Percentiles rank a stretch among this genome's conserved stretches.
Conservation (phyloP, 1,284 basidiomycete species). For the Xerocomus nothofagi region DNA sequence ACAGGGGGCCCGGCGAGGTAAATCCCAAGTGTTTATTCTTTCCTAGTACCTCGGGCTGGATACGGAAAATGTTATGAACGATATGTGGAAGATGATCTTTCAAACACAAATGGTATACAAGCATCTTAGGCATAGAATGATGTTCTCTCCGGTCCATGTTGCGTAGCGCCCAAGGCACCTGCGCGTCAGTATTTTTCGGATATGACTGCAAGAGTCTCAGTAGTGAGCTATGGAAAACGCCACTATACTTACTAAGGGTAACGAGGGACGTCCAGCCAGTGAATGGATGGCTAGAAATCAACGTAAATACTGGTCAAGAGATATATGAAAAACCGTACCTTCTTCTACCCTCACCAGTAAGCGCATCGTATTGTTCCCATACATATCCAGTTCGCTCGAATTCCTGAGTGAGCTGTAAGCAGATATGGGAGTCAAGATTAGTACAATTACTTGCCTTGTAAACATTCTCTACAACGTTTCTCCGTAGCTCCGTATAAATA, state of each 20-base stretch:
- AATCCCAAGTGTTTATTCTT: background rate
- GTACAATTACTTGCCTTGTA: slow-evolving; percentile 58
- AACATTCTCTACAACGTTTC: slow-evolving; percentile 85
- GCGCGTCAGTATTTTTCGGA: slow-evolving; percentile 53
- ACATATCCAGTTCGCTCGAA: slow-evolving; percentile 90
- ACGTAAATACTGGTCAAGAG: slow-evolving; percentile 7
- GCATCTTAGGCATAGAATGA: background rate
- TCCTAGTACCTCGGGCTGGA: background rate
- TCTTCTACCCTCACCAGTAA: slow-evolving; percentile 79
- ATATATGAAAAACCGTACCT: slow-evolving; percentile 49
- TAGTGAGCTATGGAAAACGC: slow-evolving; percentile 5
- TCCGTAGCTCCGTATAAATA: slow-evolving; percentile 79
- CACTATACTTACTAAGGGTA: slow-evolving; percentile 61
- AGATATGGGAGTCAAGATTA: background rate
- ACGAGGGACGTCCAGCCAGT: slow-evolving; percentile 91
- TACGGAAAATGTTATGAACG: background rate
- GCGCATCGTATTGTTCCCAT: slow-evolving; percentile 94
- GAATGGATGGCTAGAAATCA: slow-evolving; percentile 74
- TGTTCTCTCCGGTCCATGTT: background rate
- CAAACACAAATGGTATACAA: background rate
- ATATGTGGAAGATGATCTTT: background rate
- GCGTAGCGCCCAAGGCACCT: background rate
- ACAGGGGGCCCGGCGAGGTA: background rate
- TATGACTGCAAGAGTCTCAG: slow-evolving; percentile 42
- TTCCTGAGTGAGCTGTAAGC: slow-evolving; percentile 56